phyloP scores from a whole-genome alignment of 164 flowering plant species.

The Nymphaea colorata region DNA sequence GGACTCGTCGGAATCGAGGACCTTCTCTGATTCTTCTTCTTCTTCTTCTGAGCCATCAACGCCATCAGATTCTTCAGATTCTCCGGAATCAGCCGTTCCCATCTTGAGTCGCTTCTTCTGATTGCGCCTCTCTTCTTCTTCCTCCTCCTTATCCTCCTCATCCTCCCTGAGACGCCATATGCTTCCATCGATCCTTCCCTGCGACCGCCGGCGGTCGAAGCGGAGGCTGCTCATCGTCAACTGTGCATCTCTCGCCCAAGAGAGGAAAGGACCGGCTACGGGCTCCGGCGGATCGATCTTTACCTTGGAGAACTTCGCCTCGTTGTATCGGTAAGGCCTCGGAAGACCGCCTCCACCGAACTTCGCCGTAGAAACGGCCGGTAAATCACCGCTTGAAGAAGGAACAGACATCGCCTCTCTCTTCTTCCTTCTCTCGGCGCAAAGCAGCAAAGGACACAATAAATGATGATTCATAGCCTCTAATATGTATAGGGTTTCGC shows the following conservation, averaged over 20 bases:
- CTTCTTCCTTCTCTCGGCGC: not conserved
- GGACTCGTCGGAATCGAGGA: too few species aligned
- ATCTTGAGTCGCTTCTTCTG: not conserved
- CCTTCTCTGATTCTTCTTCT: too few species aligned
- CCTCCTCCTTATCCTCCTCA: conserved; percentile 15
- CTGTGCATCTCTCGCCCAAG: conserved; percentile 88
- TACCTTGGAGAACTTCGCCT: conserved; percentile 34
- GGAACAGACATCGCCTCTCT: not conserved
- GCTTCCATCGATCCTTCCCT: conserved; percentile 80
- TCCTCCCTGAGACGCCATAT: conserved; percentile 37
- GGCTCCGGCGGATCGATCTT: conserved; percentile 70
- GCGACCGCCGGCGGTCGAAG: conserved; percentile 57
- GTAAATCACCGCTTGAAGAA: conserved; percentile 33
- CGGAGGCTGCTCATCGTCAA: conserved; percentile 96
- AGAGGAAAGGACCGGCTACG: conserved; percentile 49
- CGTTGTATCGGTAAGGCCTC: conserved; percentile 62
- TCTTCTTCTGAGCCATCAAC: too few species aligned
- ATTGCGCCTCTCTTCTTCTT: not conserved
- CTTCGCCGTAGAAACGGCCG: conserved; percentile 53
- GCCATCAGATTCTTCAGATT: not conserved
- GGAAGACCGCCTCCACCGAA: conserved; percentile 92
- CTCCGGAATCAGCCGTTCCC: not conserved
- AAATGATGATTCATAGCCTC: not conserved
- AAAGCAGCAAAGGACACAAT: too few species aligned
- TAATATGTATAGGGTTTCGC: not conserved